Conservation (phyloP, 805 yeast species). For the Starmera amethionina region DNA sequence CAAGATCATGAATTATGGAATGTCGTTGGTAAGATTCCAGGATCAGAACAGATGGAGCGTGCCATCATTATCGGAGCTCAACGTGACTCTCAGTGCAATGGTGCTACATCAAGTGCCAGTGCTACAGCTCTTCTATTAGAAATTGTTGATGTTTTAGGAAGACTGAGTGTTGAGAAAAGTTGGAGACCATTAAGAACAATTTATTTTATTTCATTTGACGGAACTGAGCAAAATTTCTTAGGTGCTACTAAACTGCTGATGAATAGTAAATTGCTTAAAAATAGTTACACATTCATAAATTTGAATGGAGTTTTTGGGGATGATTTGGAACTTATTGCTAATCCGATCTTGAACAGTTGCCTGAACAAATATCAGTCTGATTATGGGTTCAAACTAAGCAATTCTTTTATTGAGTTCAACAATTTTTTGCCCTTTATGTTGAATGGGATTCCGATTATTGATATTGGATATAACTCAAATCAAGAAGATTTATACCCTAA, state of each 20-base stretch:
- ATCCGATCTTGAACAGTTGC: slow-evolving; percentile 51
- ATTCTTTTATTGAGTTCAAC: slow-evolving; percentile 32
- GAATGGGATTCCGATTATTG: slow-evolving; percentile 62
- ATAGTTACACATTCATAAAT: slow-evolving; percentile 66
- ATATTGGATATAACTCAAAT: slow-evolving; percentile 37
- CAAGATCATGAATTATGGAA: slow-evolving; percentile 66
- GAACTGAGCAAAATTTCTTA: slow-evolving; percentile 66
- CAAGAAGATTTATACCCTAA: slow-evolving; percentile 28
- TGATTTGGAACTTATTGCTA: slow-evolving; percentile 43
- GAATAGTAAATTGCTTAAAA: slow-evolving; percentile 37
- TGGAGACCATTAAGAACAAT: slow-evolving; percentile 84
- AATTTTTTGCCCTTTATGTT: slow-evolving; percentile 61
- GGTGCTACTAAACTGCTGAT: slow-evolving; percentile 55
- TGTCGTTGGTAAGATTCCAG: slow-evolving; percentile 66
- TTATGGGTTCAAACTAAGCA: slow-evolving; percentile 17
- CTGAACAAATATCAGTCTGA: slow-evolving; percentile 25
- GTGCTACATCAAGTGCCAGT: slow-evolving; percentile 63
- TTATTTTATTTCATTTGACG: slow-evolving; percentile 80
- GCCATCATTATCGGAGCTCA: slow-evolving; percentile 76
- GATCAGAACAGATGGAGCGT: slow-evolving; percentile 67
- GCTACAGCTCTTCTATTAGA: slow-evolving; percentile 71
- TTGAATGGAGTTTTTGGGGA: slow-evolving; percentile 52
- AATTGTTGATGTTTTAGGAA: slow-evolving; percentile 55
- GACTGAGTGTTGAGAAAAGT: slow-evolving; percentile 48
- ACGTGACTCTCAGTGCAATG: slow-evolving; percentile 67